Evolutionary conservation across 345 rosid genomes (phyloP).

Genomic region (Melastoma malabathricum): DNA sequence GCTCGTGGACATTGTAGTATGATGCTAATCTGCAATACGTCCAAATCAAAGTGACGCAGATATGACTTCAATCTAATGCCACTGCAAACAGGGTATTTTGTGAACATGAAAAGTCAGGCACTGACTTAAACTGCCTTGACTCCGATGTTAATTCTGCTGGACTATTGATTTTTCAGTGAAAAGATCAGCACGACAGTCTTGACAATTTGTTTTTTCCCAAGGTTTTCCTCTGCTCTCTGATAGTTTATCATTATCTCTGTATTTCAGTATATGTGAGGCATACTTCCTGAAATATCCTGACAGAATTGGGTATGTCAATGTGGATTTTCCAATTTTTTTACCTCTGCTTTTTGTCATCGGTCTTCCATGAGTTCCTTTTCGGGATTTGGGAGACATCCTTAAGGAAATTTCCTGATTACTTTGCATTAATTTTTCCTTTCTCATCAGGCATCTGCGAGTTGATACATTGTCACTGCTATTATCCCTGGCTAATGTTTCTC

Average conservation of each 20-base stretch:
- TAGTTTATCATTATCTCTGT: conserved; percentile 8
- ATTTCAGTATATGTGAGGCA: conserved; percentile 81
- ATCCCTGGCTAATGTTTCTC: conserved; percentile 71
- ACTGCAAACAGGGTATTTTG: too few species aligned
- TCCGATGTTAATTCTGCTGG: too few species aligned
- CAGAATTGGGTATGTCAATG: conserved; percentile 57
- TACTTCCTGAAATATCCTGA: conserved; percentile 75
- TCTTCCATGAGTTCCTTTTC: too few species aligned
- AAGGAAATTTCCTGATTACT: too few species aligned
- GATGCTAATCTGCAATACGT: background rate
- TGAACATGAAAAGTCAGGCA: too few species aligned
- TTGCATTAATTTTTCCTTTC: background rate
- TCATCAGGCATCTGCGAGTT: conserved; percentile 56
- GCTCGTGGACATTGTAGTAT: background rate
- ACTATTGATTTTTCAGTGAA: too few species aligned
- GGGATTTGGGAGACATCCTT: too few species aligned
- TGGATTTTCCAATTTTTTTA: background rate
- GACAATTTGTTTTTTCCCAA: background rate
- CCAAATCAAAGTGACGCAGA: too few species aligned
- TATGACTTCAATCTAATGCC: too few species aligned
- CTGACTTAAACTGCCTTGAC: too few species aligned
- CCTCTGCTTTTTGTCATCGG: background rate
- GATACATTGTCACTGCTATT: conserved; percentile 76
- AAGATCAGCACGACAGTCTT: too few species aligned
- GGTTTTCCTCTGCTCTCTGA: background rate